Base-by-base conservation (phyloP, 2,329 filamentous ascomycete species). In the Talaromyces sp. region DNA sequence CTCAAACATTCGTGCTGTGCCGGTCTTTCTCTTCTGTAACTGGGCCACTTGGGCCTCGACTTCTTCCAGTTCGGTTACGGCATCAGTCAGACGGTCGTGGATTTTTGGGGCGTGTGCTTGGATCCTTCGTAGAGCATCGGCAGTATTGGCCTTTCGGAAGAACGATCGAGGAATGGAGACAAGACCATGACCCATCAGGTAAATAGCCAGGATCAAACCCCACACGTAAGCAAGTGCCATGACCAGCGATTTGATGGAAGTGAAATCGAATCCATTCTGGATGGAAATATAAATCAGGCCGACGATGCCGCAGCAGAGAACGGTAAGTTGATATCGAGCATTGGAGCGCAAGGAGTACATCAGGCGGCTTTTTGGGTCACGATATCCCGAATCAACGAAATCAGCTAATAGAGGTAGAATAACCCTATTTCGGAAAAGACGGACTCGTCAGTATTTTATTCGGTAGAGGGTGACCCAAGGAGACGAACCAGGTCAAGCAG, bases 151-250 rank as follows among this genome's bases (percentile, higher is more conserved):
- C 73, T 92, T 90, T 66, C 90, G 88, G 72, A 95, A 90, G 17
- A 99, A 82, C 43, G 86, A 87, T 69, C 94, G 85, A 0, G 95
- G 95, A 65, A 99, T 91, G 1, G 93, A 91, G 36, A 99, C 95
- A 29, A 99, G 83, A 7, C 95, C 95, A 77, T 99, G 95, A 6
- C 95, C 95, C 94, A 99, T 98, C 47, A 99, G 84, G 74, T 97
- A 98, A 68, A 99, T 97, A 54, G 93, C 95, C 61, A 98, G 84
- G 4, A 94, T 84, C 71, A 99, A 81, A 72, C 93, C 93, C 91
- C 93, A 98, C 67, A 92, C 92, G 77, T 99, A 99, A 43, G 94
- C 91, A 67, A 98, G 82, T 15, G 95, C 94, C 91, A 99, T 97
- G 69, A 96, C 85, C 47, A 96, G 82, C 40, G 87, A 89, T 80